Conservation (phyloP, 2,329 filamentous ascomycete genomes). For the Sphaerulina populicola region DNA sequence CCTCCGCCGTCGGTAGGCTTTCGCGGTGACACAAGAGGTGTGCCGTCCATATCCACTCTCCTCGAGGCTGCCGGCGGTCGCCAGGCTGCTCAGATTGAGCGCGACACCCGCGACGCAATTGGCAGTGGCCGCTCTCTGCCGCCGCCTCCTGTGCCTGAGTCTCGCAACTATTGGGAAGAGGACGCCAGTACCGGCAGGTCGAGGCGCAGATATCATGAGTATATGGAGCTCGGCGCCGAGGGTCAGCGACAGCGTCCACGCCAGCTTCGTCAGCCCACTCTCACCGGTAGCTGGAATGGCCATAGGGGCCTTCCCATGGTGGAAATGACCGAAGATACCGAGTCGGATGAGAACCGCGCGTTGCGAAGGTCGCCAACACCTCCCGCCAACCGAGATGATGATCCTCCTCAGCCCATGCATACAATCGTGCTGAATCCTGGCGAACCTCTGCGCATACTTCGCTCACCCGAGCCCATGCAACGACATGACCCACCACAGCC, state of each 20-base stretch:
- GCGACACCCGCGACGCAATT: background rate
- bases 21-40: slow-evolving; percentile 20
- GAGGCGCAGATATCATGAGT: slow-evolving; percentile 2
- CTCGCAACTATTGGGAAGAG: slow-evolving; percentile 19
- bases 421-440: slow-evolving; percentile 11
- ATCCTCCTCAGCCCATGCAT: slow-evolving; percentile 5
- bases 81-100: slow-evolving; percentile 13
- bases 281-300: background rate
- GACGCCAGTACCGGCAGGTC: background rate
- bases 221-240: slow-evolving; percentile 6
- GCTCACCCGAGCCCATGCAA: slow-evolving; percentile 16
- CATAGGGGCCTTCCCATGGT: background rate
- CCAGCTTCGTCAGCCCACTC: background rate
- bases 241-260: slow-evolving; percentile 1
- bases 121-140: slow-evolving; percentile 3
- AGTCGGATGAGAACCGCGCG: slow-evolving; percentile 1
- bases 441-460: slow-evolving; percentile 16
- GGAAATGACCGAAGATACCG: background rate
- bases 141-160: slow-evolving; percentile 24
- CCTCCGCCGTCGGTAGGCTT: slow-evolving; percentile 19
- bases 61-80: slow-evolving; percentile 19
- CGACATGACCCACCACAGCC: slow-evolving; percentile 6
- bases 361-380: slow-evolving; percentile 9
- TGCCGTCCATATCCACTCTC: slow-evolving; percentile 28
- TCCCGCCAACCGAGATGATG: slow-evolving; percentile 1